Evolutionary conservation across 495 filamentous ascomycete genomes (phyloP).

Genomic region (Letharia columbiana): DNA sequence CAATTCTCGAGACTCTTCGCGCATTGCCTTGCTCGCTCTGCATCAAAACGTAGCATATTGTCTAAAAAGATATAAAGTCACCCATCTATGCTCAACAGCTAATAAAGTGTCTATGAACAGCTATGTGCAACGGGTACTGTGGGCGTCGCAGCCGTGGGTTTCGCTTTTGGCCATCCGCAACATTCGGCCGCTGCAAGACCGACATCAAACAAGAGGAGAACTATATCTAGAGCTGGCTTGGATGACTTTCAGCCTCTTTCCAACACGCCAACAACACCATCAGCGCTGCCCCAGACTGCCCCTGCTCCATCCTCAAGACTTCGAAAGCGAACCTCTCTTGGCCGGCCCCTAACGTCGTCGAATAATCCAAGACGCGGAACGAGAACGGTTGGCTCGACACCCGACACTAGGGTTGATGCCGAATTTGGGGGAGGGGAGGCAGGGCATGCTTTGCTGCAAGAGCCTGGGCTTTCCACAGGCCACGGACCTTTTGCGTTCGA

Average conservation of each 20-base stretch:
- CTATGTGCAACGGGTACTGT: conserved; percentile 65
- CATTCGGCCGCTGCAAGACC: conserved; percentile 30
- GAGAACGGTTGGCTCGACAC: conserved; percentile 18
- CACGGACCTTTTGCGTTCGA: conserved; percentile 28
- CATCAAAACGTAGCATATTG: background rate
- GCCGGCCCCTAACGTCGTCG: conserved; percentile 20
- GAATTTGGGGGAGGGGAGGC: conserved; percentile 30
- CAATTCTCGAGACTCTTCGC: background rate
- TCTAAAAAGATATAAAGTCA: background rate
- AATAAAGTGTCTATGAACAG: conserved; percentile 32
- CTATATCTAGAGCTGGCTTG: conserved; percentile 35
- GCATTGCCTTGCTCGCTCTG: conserved; percentile 9
- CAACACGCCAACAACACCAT: conserved; percentile 29
- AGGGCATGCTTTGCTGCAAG: conserved; percentile 33
- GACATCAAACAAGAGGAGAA: conserved; percentile 38
- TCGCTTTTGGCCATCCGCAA: conserved; percentile 53
- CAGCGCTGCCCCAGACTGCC: conserved; percentile 28
- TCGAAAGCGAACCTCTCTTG: conserved; percentile 21
- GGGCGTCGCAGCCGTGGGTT: conserved; percentile 56
- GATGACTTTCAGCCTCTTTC: conserved; percentile 29
- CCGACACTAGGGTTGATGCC: conserved; percentile 9
- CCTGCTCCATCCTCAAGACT: conserved; percentile 26
- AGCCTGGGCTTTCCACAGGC: conserved; percentile 28
- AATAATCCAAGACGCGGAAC: conserved; percentile 15
- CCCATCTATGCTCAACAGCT: background rate